These are phyloP conservation scores for Kalaharituber pfeilii DNA, from an alignment of 2,329 filamentous ascomycete genomes.

Conservation along the genomic window DNA sequence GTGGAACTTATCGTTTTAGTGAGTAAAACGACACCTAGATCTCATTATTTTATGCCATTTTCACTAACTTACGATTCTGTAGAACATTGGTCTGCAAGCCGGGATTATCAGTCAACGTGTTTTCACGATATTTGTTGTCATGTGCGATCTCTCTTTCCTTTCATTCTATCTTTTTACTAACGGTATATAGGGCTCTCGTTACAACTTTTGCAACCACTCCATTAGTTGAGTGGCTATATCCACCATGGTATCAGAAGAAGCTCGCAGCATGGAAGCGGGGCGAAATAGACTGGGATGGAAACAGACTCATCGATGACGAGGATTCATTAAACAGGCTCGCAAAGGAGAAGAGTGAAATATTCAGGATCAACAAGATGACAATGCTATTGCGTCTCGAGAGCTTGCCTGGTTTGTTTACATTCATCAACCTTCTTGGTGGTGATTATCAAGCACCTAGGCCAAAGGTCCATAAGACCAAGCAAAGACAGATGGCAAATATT, in stretches of 20 bases:
- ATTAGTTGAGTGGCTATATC: constrained; percentile 55
- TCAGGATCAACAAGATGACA: constrained; percentile 46
- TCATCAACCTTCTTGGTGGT: constrained; percentile 61
- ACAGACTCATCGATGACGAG: constrained; percentile 28
- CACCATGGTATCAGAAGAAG: constrained; percentile 58
- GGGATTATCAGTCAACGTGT: constrained; percentile 62
- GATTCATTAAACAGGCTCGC: constrained; percentile 30
- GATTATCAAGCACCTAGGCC: constrained; percentile 26
- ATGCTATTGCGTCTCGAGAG: constrained; percentile 75
- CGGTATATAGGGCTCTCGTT: constrained; percentile 50
- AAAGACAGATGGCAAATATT: constrained; percentile 1
- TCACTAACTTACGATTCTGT: constrained; percentile 16
- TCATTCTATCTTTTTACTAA: background rate
- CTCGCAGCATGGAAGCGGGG: constrained; percentile 59
- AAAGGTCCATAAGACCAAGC: constrained; percentile 26
- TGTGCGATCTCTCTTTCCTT: constrained; percentile 27
- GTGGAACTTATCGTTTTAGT: constrained; percentile 90
- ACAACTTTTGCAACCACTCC: constrained; percentile 76
- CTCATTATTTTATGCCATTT: background rate
- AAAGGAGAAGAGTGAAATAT: constrained; percentile 31
- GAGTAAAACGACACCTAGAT: constrained; percentile 25
- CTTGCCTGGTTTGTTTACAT: constrained; percentile 62
- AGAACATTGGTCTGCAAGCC: constrained; percentile 69
- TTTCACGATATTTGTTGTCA: constrained; percentile 88
- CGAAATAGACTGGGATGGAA: constrained; percentile 78